These are phyloP conservation scores for Ananas comosus DNA, from an alignment of 176 grass and related monocot species.

Conservation along the genomic window DNA sequence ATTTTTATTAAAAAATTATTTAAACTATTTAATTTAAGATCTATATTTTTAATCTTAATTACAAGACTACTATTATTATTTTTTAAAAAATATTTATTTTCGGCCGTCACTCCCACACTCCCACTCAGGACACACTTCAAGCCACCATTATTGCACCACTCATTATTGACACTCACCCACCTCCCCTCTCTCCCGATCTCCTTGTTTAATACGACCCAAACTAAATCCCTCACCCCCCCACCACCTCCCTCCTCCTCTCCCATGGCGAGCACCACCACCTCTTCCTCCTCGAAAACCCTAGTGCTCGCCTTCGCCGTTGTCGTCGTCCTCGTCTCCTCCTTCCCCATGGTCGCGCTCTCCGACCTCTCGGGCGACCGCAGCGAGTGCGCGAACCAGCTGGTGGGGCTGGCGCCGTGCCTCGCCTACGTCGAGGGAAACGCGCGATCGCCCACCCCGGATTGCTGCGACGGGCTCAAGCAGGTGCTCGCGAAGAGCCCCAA, in stretches of 20 bases:
- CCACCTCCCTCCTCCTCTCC: background rate
- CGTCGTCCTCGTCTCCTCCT: background rate
- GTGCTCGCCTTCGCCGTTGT: background rate
- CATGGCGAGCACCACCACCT: background rate
- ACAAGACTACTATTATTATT: too few species aligned
- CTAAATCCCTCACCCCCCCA: background rate
- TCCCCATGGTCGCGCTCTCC: background rate
- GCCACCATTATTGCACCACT: background rate
- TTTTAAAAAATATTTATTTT: too few species aligned
- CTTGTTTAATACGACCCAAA: background rate
- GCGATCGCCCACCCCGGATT: slow-evolving; percentile 59
- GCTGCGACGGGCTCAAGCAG: slow-evolving; percentile 67
- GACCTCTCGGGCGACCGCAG: slow-evolving; percentile 55
- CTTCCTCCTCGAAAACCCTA: background rate
- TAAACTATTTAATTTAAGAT: too few species aligned
- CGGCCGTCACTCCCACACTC: slow-evolving; percentile 2
- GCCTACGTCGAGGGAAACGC: slow-evolving; percentile 70
- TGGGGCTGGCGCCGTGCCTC: slow-evolving; percentile 76
- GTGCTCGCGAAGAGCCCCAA: slow-evolving; percentile 70
- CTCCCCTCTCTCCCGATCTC: background rate
- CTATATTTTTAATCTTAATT: too few species aligned
- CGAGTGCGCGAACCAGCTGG: slow-evolving; percentile 69
- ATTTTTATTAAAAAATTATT: too few species aligned
- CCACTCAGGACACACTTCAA: background rate
- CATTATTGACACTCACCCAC: slow-evolving; percentile 17